Conservation (phyloP, 345 rosid genomes). For the Dimocarpus longan region DNA sequence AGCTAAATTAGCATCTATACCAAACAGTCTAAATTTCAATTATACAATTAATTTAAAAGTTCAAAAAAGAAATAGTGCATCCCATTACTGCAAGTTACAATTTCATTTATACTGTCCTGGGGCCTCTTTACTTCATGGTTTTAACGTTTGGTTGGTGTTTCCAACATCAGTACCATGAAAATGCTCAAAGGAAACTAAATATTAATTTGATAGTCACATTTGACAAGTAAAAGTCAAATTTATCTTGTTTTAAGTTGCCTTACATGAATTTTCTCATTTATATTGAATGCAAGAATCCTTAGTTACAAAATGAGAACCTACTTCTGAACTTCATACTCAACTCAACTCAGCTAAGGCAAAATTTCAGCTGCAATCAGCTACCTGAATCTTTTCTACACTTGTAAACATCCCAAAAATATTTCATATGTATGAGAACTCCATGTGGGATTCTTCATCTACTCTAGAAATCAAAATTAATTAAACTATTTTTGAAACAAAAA, state of each 20-base stretch:
- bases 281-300: not conserved
- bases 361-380: not conserved
- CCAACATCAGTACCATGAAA: not conserved
- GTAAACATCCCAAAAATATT: not conserved
- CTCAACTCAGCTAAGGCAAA: not conserved
- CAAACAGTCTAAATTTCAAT: not conserved
- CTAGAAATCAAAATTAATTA: not conserved
- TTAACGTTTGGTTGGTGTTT: not conserved
- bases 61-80: not conserved
- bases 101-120: too few relatives aligned
- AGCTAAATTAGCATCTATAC: not conserved
- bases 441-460: not conserved
- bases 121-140: not conserved
- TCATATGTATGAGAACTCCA: not conserved
- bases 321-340: not conserved
- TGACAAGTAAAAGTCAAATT: too few relatives aligned
- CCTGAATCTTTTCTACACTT: not conserved
- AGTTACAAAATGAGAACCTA: not conserved
- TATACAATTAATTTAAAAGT: not conserved
- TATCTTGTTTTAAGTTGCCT: too few relatives aligned
- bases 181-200: too few relatives aligned
- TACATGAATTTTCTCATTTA: too few relatives aligned
- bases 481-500: not conserved
- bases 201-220: too few relatives aligned
- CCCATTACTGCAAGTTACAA: not conserved